phyloP scores from a whole-genome alignment of 2,329 filamentous ascomycete genomes.

The Paraphoma sp. region DNA sequence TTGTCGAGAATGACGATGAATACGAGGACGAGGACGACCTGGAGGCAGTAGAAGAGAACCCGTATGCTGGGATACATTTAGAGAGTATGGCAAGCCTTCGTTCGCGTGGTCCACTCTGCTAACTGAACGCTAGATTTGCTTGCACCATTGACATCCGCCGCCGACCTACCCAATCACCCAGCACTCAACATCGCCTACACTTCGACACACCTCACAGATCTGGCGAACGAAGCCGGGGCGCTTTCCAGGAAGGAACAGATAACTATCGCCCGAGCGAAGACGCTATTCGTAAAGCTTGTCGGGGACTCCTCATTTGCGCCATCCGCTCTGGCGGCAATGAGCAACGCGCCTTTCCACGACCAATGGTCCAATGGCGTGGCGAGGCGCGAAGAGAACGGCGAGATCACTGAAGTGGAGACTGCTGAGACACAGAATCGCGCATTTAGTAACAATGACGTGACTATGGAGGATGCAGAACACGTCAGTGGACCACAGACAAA shows the following conservation, averaged over 20 bases:
- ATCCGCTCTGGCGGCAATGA: slow-evolving; percentile 59
- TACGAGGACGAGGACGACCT: slow-evolving; percentile 68
- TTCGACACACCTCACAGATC: slow-evolving; percentile 73
- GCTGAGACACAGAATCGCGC: slow-evolving; percentile 19
- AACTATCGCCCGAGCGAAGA: slow-evolving; percentile 76
- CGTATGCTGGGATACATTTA: slow-evolving; percentile 74
- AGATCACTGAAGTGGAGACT: slow-evolving; percentile 7
- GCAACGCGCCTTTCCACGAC: slow-evolving; percentile 33
- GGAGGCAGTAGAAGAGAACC: slow-evolving; percentile 71
- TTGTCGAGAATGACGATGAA: slow-evolving; percentile 75
- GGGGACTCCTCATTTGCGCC: slow-evolving; percentile 75
- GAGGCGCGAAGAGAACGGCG: slow-evolving; percentile 15
- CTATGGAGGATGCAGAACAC: slow-evolving; percentile 35
- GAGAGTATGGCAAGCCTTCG: slow-evolving; percentile 63
- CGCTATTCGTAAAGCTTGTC: slow-evolving; percentile 73
- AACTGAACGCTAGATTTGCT: slow-evolving; percentile 65
- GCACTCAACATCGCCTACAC: slow-evolving; percentile 77
- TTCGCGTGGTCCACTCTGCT: background rate
- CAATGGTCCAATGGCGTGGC: slow-evolving; percentile 18
- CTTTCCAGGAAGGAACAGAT: slow-evolving; percentile 78
- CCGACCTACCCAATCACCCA: slow-evolving; percentile 76
- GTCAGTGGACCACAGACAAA: slow-evolving; percentile 20
- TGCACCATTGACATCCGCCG: slow-evolving; percentile 75
- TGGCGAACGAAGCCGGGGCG: slow-evolving; percentile 71
- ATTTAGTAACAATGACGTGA: slow-evolving; percentile 27